Conservation (phyloP, 148 eudicot genomes). For the Rhododendron vialii region DNA sequence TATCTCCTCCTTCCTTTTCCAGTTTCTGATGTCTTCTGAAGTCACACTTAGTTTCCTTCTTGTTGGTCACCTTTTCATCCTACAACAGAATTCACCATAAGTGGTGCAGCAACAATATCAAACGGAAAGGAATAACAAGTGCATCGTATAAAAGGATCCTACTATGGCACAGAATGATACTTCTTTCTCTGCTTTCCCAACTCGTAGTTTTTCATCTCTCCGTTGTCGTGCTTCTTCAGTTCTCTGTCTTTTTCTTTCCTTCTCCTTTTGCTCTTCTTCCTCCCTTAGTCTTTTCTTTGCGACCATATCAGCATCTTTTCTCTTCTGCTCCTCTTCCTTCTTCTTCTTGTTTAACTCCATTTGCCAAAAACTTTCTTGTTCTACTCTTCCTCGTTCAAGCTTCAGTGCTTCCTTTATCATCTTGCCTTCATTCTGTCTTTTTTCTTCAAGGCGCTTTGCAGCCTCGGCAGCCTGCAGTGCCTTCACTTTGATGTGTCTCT, state of each 20-base stretch:
- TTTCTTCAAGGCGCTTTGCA: constrained; percentile 67
- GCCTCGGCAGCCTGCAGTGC: constrained; percentile 78
- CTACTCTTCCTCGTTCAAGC: constrained; percentile 58
- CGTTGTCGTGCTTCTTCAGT: constrained; percentile 52
- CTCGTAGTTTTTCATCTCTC: constrained; percentile 43
- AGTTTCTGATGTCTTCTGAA: constrained; percentile 19
- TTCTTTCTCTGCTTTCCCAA: constrained; percentile 42
- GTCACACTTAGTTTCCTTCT: constrained; percentile 26
- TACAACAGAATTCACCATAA: constrained; percentile 20
- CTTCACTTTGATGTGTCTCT: constrained; percentile 81
- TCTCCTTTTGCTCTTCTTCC: constrained; percentile 77
- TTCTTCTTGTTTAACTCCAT: constrained; percentile 57
- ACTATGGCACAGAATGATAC: constrained; percentile 31
- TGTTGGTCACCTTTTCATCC: constrained; percentile 35
- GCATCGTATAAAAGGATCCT: constrained; percentile 12
- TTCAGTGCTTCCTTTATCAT: constrained; percentile 74
- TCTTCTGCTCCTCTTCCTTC: constrained; percentile 66
- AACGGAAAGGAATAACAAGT: background rate
- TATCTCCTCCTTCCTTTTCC: constrained; percentile 24
- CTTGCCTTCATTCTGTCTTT: constrained; percentile 72
- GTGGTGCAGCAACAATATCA: constrained; percentile 11
- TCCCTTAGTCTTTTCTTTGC: constrained; percentile 78
- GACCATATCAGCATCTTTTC: constrained; percentile 57
- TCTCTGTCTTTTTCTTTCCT: constrained; percentile 68
- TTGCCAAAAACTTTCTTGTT: constrained; percentile 61